These are phyloP conservation scores for Cladobotryum protrusum DNA, from an alignment of 2,329 filamentous ascomycete genomes.

Conservation along the genomic window DNA sequence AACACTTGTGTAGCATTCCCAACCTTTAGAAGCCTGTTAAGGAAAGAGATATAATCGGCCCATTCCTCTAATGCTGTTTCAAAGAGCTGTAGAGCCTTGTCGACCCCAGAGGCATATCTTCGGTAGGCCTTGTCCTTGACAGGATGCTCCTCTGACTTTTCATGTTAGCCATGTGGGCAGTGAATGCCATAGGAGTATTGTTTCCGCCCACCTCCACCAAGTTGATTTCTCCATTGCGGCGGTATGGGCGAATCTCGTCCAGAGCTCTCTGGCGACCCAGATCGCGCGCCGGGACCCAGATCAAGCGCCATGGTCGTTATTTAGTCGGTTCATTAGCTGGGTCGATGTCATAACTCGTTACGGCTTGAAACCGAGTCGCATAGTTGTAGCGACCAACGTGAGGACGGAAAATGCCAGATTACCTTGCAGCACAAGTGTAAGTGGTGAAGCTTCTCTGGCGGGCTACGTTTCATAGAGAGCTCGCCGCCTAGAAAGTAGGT, in stretches of 20 bases:
- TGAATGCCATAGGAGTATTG: neutral
- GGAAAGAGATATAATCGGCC: slow-evolving; percentile 98
- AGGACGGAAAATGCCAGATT: slow-evolving; percentile 1
- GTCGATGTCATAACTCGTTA: slow-evolving; percentile 4
- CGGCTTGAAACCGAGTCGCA: slow-evolving; percentile 6
- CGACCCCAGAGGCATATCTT: slow-evolving; percentile 82
- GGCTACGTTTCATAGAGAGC: slow-evolving; percentile 13
- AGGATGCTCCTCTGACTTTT: slow-evolving; percentile 43
- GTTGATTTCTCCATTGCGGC: slow-evolving; percentile 70
- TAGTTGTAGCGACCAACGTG: slow-evolving; percentile 4
- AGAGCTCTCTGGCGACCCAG: slow-evolving; percentile 74
- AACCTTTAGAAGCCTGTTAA: slow-evolving; percentile 86
- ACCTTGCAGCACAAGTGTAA: slow-evolving; percentile 1
- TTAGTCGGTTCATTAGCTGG: slow-evolving; percentile 12
- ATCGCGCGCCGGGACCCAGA: slow-evolving; percentile 48
- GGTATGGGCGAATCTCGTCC: slow-evolving; percentile 70
- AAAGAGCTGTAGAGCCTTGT: slow-evolving; percentile 81
- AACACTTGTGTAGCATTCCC: slow-evolving; percentile 7
- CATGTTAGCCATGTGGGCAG: slow-evolving; percentile 1
- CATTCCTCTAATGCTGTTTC: slow-evolving; percentile 94
- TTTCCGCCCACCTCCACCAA: slow-evolving; percentile 61
- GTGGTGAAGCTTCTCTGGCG: slow-evolving; percentile 6
- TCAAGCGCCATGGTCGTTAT: slow-evolving; percentile 57
- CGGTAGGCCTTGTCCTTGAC: slow-evolving; percentile 66
- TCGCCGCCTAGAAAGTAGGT: neutral